Evolutionary conservation across 2,329 filamentous ascomycete species (phyloP).

Genomic region (Cladosporium sp.): DNA sequence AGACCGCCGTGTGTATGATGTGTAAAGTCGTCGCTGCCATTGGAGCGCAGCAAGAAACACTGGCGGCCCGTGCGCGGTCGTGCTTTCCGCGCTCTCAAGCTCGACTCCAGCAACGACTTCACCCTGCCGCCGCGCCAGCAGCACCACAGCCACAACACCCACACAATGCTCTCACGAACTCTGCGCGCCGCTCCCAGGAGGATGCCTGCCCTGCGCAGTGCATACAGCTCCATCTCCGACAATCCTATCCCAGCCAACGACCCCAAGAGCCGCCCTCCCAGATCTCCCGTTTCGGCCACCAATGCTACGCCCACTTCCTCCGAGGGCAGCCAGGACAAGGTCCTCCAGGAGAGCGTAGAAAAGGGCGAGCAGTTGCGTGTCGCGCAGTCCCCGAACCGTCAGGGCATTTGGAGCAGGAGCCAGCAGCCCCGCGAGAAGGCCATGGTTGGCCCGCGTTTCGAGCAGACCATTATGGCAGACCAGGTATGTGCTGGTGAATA

Average conservation of each 20-base stretch:
- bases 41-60: conserved; percentile 10
- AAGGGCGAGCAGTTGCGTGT: conserved; percentile 58
- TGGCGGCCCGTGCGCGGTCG: not conserved
- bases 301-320: conserved; percentile 59
- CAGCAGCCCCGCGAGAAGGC: conserved; percentile 78
- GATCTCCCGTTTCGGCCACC: conserved; percentile 56
- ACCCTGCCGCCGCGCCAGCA: conserved; percentile 10
- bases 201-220: conserved; percentile 17
- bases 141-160: not conserved
- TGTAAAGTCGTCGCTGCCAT: conserved; percentile 6
- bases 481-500: conserved; percentile 65
- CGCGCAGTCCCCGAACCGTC: conserved; percentile 84
- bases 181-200: conserved; percentile 15
- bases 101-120: conserved; percentile 15
- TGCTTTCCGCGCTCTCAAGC: conserved; percentile 14
- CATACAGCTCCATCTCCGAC: conserved; percentile 35
- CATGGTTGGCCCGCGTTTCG: conserved; percentile 93
- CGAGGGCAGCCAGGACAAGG: conserved; percentile 51
- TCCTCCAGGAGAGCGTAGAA: conserved; percentile 57
- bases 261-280: conserved; percentile 53
- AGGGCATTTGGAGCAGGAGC: conserved; percentile 77
- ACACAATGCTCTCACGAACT: conserved; percentile 19
- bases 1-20: too few species aligned
- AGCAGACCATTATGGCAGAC: conserved; percentile 89
- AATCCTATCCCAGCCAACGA: conserved; percentile 64